Evolutionary conservation across 1,284 basidiomycete species (phyloP).

Genomic region (Apiotrichum gamsii): DNA sequence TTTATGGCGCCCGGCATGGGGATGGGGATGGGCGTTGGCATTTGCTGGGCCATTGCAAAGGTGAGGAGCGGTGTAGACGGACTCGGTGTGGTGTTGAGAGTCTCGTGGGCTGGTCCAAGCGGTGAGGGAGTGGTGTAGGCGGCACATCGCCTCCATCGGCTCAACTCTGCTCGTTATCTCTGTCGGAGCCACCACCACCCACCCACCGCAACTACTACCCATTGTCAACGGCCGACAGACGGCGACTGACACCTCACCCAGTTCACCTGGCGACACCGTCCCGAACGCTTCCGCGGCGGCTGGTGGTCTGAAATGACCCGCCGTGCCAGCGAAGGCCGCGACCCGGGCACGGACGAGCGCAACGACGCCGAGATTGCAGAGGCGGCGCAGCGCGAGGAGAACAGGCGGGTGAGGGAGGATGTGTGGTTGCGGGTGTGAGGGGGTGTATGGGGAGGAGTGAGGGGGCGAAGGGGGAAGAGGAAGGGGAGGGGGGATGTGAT

Average conservation of each 20-base stretch:
- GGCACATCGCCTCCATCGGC: background rate
- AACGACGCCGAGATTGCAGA: constrained; percentile 24
- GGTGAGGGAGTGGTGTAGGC: too few species aligned
- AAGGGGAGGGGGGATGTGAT: too few species aligned
- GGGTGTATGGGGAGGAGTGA: too few species aligned
- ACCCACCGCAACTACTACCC: too few species aligned
- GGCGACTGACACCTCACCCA: constrained; percentile 19
- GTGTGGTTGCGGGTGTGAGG: constrained; percentile 6
- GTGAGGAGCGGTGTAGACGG: too few species aligned
- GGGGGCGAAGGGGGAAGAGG: too few species aligned
- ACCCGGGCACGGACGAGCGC: constrained; percentile 35
- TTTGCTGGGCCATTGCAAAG: constrained; percentile 37
- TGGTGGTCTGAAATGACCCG: constrained; percentile 29
- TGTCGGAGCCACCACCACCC: too few species aligned
- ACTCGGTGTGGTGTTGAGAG: too few species aligned
- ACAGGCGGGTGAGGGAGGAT: constrained; percentile 8
- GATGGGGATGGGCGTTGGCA: constrained; percentile 39
- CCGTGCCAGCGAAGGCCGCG: constrained; percentile 29
- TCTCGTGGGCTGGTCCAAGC: too few species aligned
- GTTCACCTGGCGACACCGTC: constrained; percentile 44
- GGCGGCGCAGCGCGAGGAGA: constrained; percentile 17
- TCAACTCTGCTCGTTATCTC: background rate
- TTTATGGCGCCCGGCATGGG: constrained; percentile 41
- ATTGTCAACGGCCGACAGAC: background rate
- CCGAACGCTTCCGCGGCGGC: constrained; percentile 31